phyloP scores from a whole-genome alignment of 2,329 filamentous ascomycete genomes.

The Plectosphaerella sp. region DNA sequence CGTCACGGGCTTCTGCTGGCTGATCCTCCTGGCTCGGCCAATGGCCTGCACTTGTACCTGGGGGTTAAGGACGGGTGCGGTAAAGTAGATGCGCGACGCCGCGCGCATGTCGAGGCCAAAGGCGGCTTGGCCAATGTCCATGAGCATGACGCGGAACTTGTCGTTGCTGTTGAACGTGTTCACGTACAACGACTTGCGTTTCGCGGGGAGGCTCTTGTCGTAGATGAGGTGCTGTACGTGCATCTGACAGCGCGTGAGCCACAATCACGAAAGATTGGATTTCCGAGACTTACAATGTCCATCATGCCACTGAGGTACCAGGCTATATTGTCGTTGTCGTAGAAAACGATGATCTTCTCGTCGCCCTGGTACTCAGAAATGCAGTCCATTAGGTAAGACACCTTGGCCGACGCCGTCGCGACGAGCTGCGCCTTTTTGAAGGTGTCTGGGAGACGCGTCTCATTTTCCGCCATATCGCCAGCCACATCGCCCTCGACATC shows the following conservation, averaged over 20 bases:
- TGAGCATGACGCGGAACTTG: slow-evolving; percentile 71
- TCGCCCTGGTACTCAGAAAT: slow-evolving; percentile 62
- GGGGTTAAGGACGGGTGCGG: slow-evolving; percentile 82
- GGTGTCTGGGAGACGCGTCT: slow-evolving; percentile 35
- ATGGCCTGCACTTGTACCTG: slow-evolving; percentile 87
- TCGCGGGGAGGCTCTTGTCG: slow-evolving; percentile 55
- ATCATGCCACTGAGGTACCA: slow-evolving; percentile 81
- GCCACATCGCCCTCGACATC: slow-evolving; percentile 13
- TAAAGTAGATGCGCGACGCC: slow-evolving; percentile 83
- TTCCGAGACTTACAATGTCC: slow-evolving; percentile 52
- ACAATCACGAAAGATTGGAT: background rate
- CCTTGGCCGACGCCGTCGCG: slow-evolving; percentile 82
- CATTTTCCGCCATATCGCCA: slow-evolving; percentile 5
- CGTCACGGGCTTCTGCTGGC: slow-evolving; percentile 71
- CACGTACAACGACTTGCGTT: slow-evolving; percentile 69
- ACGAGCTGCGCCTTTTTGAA: slow-evolving; percentile 59
- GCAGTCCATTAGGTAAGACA: slow-evolving; percentile 77
- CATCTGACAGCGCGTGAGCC: slow-evolving; percentile 28
- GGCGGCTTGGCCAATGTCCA: slow-evolving; percentile 87
- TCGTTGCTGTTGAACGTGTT: slow-evolving; percentile 69
- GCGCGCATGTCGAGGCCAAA: slow-evolving; percentile 81
- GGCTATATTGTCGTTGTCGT: slow-evolving; percentile 81
- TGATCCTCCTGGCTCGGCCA: slow-evolving; percentile 83
- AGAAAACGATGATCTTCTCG: slow-evolving; percentile 91
- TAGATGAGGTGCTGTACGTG: slow-evolving; percentile 63